Base-by-base conservation (phyloP, 2,329 filamentous ascomycete genomes). In the Domatiomyces globalis region DNA sequence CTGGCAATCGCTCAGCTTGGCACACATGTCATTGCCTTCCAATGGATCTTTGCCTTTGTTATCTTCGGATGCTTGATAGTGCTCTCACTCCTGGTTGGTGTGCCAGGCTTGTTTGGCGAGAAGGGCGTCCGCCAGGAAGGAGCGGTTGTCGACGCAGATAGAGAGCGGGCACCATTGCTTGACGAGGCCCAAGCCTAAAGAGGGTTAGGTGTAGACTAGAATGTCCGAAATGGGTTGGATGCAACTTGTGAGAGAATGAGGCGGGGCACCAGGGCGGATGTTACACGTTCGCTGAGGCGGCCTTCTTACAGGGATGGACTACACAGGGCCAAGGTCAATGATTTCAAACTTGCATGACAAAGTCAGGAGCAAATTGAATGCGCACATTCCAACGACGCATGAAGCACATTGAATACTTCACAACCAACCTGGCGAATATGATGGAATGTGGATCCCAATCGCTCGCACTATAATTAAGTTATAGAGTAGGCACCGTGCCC, bases 21-120 rank as follows among this genome's bases (percentile, higher is more conserved):
- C 48, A 75, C 77, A 61, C 80, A 87, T 65, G 67, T 83, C 53
- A 74, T 94, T 58, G 85, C 86, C 5, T 73, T 94, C 57, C 88
- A 95, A 70, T 94, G 87, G 87, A 90, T 94, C 68, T 94, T 94
- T 65, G 85, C 87, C 33, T 92, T 94, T 63, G 73, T 80, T 56
- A 87, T 94, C 65, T 88, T 90, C 75, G 78, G 74, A 0, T 65
- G 85, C 22, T 77, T 94, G 49, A 84, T 92, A 65, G 66, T 88
- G 18, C 69, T 79, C 17, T 87, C 84, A 1, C 61, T 85, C 2
- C 67, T 76, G 15, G 72, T 87, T 49, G 83, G 79, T 2, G 67
- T 85, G 33, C 83, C 84, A 0, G 76, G 76, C 19, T 73, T 81
- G 63, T 73, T 79, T 10, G 82, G 82, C 53, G 76, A 81, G 46